Evolutionary conservation across 495 filamentous ascomycete genomes (phyloP).

Genomic region (Hyaloscypha variabilis): DNA sequence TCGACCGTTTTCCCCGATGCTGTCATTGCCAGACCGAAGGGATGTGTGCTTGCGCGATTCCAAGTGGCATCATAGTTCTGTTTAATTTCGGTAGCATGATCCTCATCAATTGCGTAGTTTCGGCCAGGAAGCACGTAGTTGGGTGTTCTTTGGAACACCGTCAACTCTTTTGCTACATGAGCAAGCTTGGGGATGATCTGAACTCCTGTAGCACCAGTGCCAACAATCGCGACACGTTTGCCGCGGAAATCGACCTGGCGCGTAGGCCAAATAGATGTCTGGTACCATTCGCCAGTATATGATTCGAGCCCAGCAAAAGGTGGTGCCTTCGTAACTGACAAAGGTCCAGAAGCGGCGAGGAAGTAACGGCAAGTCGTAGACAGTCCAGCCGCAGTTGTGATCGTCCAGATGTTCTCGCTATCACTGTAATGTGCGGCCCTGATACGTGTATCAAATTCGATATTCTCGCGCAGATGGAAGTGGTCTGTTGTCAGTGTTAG

Average conservation of each 20-base stretch:
- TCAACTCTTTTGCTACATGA: slow-evolving; percentile 37
- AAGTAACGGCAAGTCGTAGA: neutral
- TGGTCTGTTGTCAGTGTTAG: too few species aligned
- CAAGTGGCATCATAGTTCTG: too few species aligned
- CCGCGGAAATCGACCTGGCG: slow-evolving; percentile 45
- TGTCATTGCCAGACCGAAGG: too few species aligned
- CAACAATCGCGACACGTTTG: slow-evolving; percentile 58
- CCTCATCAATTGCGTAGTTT: too few species aligned
- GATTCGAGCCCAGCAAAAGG: slow-evolving; percentile 38
- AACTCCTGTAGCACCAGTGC: slow-evolving; percentile 56
- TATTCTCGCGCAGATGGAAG: too few species aligned
- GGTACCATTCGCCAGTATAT: slow-evolving; percentile 41
- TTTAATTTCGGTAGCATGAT: too few species aligned
- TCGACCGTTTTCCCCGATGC: too few species aligned
- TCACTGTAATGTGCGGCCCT: too few species aligned
- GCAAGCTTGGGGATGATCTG: slow-evolving; percentile 47
- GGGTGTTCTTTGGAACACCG: slow-evolving; percentile 47
- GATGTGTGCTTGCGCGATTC: too few species aligned
- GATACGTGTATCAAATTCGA: too few species aligned
- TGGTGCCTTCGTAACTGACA: slow-evolving; percentile 39
- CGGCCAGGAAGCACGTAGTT: neutral
- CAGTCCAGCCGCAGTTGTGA: neutral
- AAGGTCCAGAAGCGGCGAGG: slow-evolving; percentile 35
- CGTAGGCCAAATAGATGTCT: slow-evolving; percentile 59
- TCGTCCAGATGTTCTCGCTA: too few species aligned